phyloP scores from a whole-genome alignment of 495 filamentous ascomycete genomes.

The Elaphomyces granulatus region DNA sequence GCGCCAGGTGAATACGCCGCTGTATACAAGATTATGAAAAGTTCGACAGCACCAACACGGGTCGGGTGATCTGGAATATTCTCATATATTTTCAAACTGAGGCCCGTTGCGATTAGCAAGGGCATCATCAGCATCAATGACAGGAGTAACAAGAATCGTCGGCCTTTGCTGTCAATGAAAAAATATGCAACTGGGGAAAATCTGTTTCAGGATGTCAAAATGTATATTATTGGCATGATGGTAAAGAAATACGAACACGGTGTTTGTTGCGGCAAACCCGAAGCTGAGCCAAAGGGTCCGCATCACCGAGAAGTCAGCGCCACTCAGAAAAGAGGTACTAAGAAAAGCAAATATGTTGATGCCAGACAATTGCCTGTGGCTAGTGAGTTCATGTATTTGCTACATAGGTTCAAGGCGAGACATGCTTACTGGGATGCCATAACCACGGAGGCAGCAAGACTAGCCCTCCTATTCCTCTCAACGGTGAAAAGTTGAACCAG shows the following conservation, averaged over 20 bases:
- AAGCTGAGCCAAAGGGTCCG: conserved; percentile 5
- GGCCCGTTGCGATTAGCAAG: conserved; percentile 7
- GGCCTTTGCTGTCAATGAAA: conserved; percentile 11
- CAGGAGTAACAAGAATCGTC: conserved; percentile 9
- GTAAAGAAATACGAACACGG: conserved; percentile 4
- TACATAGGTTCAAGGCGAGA: not conserved
- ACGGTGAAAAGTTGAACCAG: conserved; percentile 7
- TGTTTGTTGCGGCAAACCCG: conserved; percentile 11
- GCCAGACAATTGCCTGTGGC: conserved; percentile 8
- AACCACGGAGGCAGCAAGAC: conserved; percentile 5
- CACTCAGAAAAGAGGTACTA: conserved; percentile 4
- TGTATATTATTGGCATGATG: no score
- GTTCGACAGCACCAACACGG: conserved; percentile 2
- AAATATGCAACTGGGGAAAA: conserved; percentile 13
- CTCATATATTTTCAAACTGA: conserved; percentile 5
- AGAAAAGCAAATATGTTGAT: conserved; percentile 10
- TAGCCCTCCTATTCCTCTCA: conserved; percentile 4
- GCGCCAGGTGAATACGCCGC: conserved; percentile 14
- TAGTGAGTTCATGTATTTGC: not conserved
- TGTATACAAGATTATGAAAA: conserved; percentile 10
- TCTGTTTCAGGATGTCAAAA: conserved; percentile 1
- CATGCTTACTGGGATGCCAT: conserved; percentile 8
- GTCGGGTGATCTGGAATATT: conserved; percentile 1
- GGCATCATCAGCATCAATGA: conserved; percentile 10
- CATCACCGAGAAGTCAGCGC: not conserved